Evolutionary conservation across 345 rosid species (phyloP).

Genomic region (Mallotus nudiflorus): DNA sequence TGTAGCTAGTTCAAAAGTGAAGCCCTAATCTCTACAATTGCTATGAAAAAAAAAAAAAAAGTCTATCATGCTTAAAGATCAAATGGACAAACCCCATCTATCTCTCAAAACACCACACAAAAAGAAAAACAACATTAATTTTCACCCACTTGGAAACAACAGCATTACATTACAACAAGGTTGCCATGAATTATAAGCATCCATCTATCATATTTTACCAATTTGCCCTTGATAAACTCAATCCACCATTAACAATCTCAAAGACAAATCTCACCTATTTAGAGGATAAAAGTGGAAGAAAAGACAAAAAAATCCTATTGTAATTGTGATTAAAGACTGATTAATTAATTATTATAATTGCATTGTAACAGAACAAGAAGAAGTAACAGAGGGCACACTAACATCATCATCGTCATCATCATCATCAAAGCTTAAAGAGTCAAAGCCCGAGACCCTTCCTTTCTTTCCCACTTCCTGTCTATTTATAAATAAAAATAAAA

Average conservation of each 20-base stretch:
- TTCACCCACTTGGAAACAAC: too few relatives aligned
- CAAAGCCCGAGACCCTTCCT: slow-evolving; percentile 47
- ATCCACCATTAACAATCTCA: too few relatives aligned
- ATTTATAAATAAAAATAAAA: neutral
- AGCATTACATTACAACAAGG: neutral
- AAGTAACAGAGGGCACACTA: slow-evolving; percentile 21
- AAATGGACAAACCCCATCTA: too few relatives aligned
- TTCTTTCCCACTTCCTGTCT: slow-evolving; percentile 4
- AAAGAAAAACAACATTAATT: neutral
- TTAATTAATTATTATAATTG: slow-evolving; percentile 19
- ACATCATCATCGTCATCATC: slow-evolving; percentile 33
- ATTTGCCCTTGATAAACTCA: neutral
- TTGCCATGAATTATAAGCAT: neutral
- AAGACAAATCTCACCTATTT: too few relatives aligned
- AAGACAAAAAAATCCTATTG: neutral
- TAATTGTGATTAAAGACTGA: neutral
- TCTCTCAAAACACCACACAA: too few relatives aligned
- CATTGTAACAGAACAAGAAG: too few relatives aligned
- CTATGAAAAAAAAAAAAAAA: too few relatives aligned
- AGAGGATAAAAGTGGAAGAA: neutral
- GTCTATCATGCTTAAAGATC: too few relatives aligned
- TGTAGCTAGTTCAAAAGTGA: too few relatives aligned
- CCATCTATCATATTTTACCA: neutral
- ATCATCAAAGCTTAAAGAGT: slow-evolving; percentile 37
- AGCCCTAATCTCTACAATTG: too few relatives aligned